phyloP scores from a whole-genome alignment of 345 rosid species.

The Citrus reticulata region DNA sequence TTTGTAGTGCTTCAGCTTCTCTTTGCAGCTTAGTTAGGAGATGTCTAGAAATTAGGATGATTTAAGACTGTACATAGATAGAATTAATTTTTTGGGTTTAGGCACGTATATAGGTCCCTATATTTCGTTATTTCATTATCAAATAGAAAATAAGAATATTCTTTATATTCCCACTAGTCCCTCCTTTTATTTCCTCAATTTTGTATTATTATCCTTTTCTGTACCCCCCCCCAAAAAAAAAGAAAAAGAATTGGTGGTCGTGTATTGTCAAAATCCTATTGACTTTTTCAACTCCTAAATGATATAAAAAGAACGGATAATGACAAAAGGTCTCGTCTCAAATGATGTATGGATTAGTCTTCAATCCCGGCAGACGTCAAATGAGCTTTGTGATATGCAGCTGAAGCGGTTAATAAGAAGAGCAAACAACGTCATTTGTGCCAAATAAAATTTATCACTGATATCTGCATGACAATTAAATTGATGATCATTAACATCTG shows the following conservation, averaged over 20 bases:
- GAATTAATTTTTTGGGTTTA: neutral
- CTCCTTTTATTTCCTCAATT: neutral
- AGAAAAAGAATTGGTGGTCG: no score
- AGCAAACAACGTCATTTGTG: neutral
- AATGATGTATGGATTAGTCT: neutral
- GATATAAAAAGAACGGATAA: no score
- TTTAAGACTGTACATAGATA: neutral
- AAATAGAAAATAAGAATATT: neutral
- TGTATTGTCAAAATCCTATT: no score
- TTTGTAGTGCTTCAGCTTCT: neutral
- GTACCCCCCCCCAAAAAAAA: no score
- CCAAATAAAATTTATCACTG: no score
- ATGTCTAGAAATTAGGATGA: neutral
- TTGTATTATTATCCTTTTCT: no score
- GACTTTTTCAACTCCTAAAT: no score
- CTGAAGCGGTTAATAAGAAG: neutral
- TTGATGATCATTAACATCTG: neutral
- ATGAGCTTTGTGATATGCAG: neutral
- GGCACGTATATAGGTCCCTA: neutral
- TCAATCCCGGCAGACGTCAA: neutral
- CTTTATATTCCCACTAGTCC: neutral
- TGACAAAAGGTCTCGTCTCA: neutral
- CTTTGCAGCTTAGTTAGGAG: neutral
- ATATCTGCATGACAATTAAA: conserved; percentile 65
- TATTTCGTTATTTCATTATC: neutral